Evolutionary conservation across 1,284 basidiomycete species (phyloP).

Genomic region (Schizophyllum commune): DNA sequence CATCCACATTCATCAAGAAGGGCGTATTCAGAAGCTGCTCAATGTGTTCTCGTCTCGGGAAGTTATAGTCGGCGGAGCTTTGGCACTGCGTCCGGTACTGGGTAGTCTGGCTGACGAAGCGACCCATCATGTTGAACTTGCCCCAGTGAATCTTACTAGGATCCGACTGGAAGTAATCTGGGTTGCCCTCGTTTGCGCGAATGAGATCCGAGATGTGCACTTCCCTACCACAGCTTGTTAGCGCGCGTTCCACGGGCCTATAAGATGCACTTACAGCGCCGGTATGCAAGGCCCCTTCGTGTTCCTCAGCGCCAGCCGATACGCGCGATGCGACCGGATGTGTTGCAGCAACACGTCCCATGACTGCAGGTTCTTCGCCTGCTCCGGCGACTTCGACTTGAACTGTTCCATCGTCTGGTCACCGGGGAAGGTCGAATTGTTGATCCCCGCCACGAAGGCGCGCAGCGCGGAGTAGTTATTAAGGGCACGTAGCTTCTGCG

Average conservation of each 20-base stretch:
- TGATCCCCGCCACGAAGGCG: constrained; percentile 78
- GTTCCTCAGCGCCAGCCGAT: constrained; percentile 71
- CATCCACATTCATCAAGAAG: constrained; percentile 58
- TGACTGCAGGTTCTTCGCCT: constrained; percentile 64
- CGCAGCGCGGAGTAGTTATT: constrained; percentile 80
- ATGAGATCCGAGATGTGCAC: constrained; percentile 80
- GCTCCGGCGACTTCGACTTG: constrained; percentile 50
- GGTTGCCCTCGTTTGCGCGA: constrained; percentile 69
- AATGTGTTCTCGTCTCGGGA: constrained; percentile 42
- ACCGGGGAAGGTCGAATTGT: constrained; percentile 60
- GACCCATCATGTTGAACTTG: constrained; percentile 79
- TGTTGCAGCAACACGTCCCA: constrained; percentile 72
- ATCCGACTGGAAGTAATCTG: constrained; percentile 53
- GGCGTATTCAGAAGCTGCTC: constrained; percentile 43
- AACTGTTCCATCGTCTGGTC: constrained; percentile 67
- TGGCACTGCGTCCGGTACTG: constrained; percentile 69
- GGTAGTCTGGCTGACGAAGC: constrained; percentile 61
- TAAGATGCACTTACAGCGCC: constrained; percentile 51
- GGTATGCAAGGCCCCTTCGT: constrained; percentile 78
- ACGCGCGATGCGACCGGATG: constrained; percentile 66
- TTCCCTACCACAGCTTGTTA: constrained; percentile 41
- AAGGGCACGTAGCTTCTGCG: constrained; percentile 53
- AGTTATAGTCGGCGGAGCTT: constrained; percentile 48
- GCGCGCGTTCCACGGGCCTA: constrained; percentile 4
- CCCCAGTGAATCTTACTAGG: constrained; percentile 73